Percentiles rank a stretch among this genome's conserved stretches.
phyloP scores from a whole-genome alignment of 2,329 filamentous ascomycete species.

The Neofusicoccum parvum region DNA sequence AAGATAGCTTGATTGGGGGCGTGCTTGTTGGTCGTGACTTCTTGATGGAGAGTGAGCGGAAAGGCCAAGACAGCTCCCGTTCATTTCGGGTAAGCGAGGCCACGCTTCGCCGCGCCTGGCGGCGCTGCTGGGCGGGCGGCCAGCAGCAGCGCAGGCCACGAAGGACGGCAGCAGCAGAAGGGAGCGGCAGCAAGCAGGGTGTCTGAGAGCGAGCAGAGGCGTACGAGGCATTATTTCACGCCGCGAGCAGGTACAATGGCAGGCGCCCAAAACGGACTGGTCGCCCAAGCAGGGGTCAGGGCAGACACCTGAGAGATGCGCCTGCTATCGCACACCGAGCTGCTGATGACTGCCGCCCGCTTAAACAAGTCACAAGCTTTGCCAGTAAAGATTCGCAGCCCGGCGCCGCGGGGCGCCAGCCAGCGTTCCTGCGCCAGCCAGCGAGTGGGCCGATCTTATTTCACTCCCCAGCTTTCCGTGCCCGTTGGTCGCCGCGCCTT shows the following conservation, averaged over 20 bases:
- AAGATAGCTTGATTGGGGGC: conserved; percentile 19
- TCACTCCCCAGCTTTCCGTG: too few relatives aligned
- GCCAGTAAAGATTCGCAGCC: too few relatives aligned
- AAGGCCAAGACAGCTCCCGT: not conserved
- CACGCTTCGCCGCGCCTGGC: not conserved
- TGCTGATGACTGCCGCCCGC: conserved; percentile 1
- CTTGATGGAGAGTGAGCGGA: conserved; percentile 17
- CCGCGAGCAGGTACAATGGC: conserved; percentile 20
- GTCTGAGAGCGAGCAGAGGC: conserved; percentile 1
- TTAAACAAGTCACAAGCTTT: conserved; percentile 6
- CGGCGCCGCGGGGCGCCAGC: too few relatives aligned
- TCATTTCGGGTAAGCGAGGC: conserved; percentile 9
- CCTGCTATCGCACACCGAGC: conserved; percentile 9
- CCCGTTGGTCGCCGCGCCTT: too few relatives aligned
- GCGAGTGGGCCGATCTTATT: not conserved
- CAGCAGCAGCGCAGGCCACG: not conserved
- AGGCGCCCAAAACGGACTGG: conserved; percentile 19
- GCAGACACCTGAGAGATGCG: conserved; percentile 18
- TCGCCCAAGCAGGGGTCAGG: not conserved
- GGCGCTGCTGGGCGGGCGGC: not conserved
- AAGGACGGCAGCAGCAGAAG: not conserved
- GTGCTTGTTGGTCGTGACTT: conserved; percentile 15
- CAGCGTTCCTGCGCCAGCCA: not conserved
- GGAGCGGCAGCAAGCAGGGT: conserved; percentile 6
- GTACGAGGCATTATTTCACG: conserved; percentile 15